phyloP scores from a whole-genome alignment of 768 basidiomycete species.

The Calocybe gangraenosa region DNA sequence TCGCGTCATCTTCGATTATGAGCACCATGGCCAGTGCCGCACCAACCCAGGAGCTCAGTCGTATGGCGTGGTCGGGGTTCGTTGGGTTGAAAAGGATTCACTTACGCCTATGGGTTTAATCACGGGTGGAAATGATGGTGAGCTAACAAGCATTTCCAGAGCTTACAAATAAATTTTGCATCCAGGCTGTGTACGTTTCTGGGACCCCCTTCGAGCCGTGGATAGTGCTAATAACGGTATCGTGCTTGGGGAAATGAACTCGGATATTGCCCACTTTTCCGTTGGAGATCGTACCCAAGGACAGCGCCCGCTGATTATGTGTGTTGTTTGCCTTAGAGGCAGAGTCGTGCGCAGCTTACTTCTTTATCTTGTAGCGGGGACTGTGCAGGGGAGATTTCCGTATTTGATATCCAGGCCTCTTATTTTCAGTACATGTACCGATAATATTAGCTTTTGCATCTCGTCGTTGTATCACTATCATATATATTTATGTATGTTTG shows the following conservation, averaged over 20 bases:
- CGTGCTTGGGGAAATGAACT: constrained; percentile 47
- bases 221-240: constrained; percentile 38
- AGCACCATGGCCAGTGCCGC: constrained; percentile 35
- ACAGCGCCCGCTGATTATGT: constrained; percentile 62
- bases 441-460: constrained; percentile 1
- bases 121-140: constrained; percentile 65
- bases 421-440: constrained; percentile 7
- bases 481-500: background rate
- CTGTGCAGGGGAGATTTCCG: constrained; percentile 42
- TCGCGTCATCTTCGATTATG: constrained; percentile 42
- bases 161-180: background rate
- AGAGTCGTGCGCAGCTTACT: background rate
- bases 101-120: constrained; percentile 41
- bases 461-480: background rate
- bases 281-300: constrained; percentile 50
- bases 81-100: constrained; percentile 46
- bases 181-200: constrained; percentile 65
- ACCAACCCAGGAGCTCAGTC: constrained; percentile 25
- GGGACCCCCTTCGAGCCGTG: constrained; percentile 49
- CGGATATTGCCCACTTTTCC: constrained; percentile 56
- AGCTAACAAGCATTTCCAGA: constrained; percentile 14
- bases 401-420: constrained; percentile 28
- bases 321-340: constrained; percentile 20
- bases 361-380: constrained; percentile 35
- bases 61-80: constrained; percentile 48